Evolutionary conservation across 164 flowering plant species (phyloP), one percentile per base, ranked within the genome.

Genomic region (Piper betle): DNA sequence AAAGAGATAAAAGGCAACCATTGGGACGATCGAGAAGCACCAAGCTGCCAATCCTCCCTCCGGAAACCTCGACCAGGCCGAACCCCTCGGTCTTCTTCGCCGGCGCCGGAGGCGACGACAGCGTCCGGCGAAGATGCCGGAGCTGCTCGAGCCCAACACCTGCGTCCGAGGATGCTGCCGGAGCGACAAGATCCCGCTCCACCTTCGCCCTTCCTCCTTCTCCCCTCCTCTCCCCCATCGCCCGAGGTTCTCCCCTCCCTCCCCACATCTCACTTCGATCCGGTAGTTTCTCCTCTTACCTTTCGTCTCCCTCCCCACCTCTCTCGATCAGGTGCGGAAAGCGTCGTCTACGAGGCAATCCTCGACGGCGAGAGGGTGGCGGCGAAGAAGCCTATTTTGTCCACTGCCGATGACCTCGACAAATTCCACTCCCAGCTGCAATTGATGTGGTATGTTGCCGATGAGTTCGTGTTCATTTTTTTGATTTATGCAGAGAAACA

Each of bases 131-230:
- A 81, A 78, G 87, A 87, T 62, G 55, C 18, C 83, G 62, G 82
- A 81, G 64, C 78, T 82, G 7, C 18, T 60, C 65, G 87, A 85
- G 71, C 88, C 89, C 20, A 92, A 89, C 80, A 77, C 89, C 13
- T 92, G 98, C 73, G 52, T 84, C 7, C 74, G 96, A 61, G 96
- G 98, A 2, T 92, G 98, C 70, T 92, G 98, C 70, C 74, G 58
- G 61, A 93, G 96, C 84, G 64, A 71, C 12, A 69, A 80, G 18
- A 86, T 87, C 63, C 94, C 96, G 66, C 81, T 93, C 37, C 85
- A 82, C 64, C 94, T 89, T 62, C 81, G 73, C 20, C 71, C 96
- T 63, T 77, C 86, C 55, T 83, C 94, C 12, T 93, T 66, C 72
- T 54, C n/a, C 85, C 60, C 80, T 86, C 65, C 67, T 74, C 58